Evolutionary conservation across 169 alveolate species (phyloP), one percentile per base, ranked within the genome.

Genomic region (Eimeria sp.): DNA sequence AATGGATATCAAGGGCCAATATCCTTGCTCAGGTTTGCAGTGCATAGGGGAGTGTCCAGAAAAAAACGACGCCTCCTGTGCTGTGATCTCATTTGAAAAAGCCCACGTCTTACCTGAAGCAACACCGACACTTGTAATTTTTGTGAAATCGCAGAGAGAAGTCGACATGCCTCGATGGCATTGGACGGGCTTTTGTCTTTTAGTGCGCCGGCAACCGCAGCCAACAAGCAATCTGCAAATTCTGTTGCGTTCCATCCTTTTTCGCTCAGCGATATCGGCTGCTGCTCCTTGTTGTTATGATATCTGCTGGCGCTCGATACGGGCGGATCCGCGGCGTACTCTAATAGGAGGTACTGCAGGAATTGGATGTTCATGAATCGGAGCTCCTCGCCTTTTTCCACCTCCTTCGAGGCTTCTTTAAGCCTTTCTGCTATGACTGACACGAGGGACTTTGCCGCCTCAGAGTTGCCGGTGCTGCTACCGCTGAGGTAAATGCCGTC

Each of bases 141-240:
- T 43, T 40, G 83, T 20, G 82, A 87, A 40, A 87, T 25, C 43
- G 93, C 93, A 62, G 82, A 33, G 27, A 87, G 93, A 14, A 87
- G 93, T 11, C 93, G 60, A 68, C 93, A 87, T 23, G 93, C 93
- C 93, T 87, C 93, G n/a, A 87, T 64, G 62, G 83, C 93, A 40
- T 87, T 87, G 83, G 93, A 62, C 93, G 93, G 82, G 82, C 93
- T 64, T 46, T 87, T 60, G 93, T 87, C 93, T 43, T 64, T 62
- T 52, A 87, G 62, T 23, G 93, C 93, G n/a, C 93, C 82, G 4
- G 91, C 56, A 85, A 85, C 78, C 78, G 46, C 91, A 9, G 91
- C 78, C 68, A 85, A 52, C 91, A 85, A 56, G n/a, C 80, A 58
- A n/a, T 85, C 91, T 60, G 91, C 91, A 49, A 85, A 85, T 30